Base-by-base conservation (phyloP, 1,139 yeast species). In the Chernovozyma aurita region DNA sequence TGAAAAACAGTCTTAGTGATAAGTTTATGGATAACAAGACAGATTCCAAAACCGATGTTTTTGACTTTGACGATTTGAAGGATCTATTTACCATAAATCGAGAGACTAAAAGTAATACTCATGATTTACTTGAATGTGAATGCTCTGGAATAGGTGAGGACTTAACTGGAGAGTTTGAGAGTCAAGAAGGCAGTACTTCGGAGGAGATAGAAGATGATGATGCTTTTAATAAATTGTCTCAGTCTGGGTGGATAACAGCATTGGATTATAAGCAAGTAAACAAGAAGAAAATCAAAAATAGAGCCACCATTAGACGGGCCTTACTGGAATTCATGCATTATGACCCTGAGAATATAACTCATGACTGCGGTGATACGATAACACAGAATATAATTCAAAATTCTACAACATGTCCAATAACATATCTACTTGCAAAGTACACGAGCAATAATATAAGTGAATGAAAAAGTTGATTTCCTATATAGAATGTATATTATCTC, bases 1-100 rank as follows among this genome's bases (percentile, higher is more conserved):
- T 87, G 70, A 92, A 94, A 56, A 78, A 69, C 41, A 90, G 83
- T 37, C 60, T 92, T 36, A 85, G 96, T 34, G 83, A 83, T 42
- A 80, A 80, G 44, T 84, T 92, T 49, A 63, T 92, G 46, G 92
- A 84, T 49, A 65, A 68, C 34, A 67, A 68, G 28, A 45, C 45
- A 5, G 64, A 63, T 12, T 61, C 72, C 0, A 50, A 47, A 22
- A 59, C 63, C 39, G 66, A 70, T 45, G 65, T 80, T 1, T 84
- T 84, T 50, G 78, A 75, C 35, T 59, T 67, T 35, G 71, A 68
- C 8, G 96, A 86, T 46, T 63, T 92, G 46, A 78, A 74, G 42
- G 94, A 87, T 52, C 63, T 92, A 38, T 90, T 92, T 53, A 76
- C 81, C 1, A 57, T 88, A 2, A 61, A 71, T 36, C 55, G 51